Conservation (phyloP, 345 rosid species). For the Camelina neglecta region DNA sequence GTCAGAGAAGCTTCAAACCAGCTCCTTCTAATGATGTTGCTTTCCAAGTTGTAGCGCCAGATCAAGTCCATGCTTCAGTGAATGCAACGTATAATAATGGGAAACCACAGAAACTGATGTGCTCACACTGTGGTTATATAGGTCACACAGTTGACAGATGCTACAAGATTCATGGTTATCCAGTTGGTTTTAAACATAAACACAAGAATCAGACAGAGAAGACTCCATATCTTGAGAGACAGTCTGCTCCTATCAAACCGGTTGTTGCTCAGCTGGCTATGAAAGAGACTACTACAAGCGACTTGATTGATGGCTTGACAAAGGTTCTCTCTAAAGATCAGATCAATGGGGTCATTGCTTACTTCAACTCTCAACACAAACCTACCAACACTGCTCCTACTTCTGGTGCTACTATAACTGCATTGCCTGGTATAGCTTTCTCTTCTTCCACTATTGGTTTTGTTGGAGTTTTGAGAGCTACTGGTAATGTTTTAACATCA, state of each 20-base stretch:
- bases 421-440: neutral
- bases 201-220: no score
- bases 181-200: neutral
- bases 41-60: neutral
- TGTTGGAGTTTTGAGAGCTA: neutral
- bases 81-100: neutral
- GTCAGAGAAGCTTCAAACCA: rapidly evolving
- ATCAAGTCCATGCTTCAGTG: neutral
- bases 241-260: neutral
- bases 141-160: neutral
- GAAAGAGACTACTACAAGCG: neutral
- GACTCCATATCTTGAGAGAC: neutral
- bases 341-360: rapidly evolving
- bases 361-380: neutral
- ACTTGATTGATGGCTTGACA: rapidly evolving
- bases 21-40: neutral
- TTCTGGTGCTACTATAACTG: rapidly evolving
- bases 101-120: neutral
- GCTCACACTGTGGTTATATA: neutral
- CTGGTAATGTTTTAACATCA: neutral
- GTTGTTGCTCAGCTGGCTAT: neutral
- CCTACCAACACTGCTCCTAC: neutral
- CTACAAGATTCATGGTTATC: neutral
- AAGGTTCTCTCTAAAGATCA: neutral
- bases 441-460: neutral